These are phyloP conservation scores for Camelina neglecta DNA, from an alignment of 345 rosid genomes.

Conservation along the genomic window DNA sequence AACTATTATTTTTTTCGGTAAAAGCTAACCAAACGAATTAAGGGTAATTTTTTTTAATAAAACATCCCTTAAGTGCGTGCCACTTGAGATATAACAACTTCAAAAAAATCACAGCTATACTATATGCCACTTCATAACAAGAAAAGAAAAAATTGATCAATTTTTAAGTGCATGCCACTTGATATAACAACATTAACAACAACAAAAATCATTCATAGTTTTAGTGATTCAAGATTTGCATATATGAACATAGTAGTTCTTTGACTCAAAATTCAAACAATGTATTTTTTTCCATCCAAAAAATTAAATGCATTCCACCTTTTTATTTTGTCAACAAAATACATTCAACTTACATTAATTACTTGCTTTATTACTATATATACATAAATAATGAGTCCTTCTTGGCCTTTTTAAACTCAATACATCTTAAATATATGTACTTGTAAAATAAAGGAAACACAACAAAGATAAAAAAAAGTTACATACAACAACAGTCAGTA, in stretches of 20 bases:
- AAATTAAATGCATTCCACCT: constrained; percentile 6
- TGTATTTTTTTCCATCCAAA: not conserved
- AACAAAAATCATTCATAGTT: not conserved
- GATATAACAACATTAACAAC: not conserved
- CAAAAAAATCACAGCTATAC: too few relatives aligned
- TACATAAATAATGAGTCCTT: too few relatives aligned
- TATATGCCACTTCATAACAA: too few relatives aligned
- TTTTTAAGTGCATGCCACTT: not conserved
- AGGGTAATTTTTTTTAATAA: too few relatives aligned
- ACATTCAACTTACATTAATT: constrained; percentile 26
- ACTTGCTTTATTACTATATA: too few relatives aligned
- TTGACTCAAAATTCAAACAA: constrained; percentile 21
- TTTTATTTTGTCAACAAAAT: constrained; percentile 10
- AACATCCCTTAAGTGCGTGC: too few relatives aligned
- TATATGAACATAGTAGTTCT: not conserved
- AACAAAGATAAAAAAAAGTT: not conserved
- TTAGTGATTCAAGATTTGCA: constrained; percentile 9
- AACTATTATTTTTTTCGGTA: too few relatives aligned
- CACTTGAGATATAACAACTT: too few relatives aligned
- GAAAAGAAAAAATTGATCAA: too few relatives aligned
- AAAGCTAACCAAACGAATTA: too few relatives aligned
- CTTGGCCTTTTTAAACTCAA: too few relatives aligned
- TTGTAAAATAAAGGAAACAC: not conserved
- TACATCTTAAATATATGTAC: not conserved
- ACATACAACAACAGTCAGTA: not conserved